phyloP scores from a whole-genome alignment of 176 grass and related monocot genomes.

The Panicum miliaceum region DNA sequence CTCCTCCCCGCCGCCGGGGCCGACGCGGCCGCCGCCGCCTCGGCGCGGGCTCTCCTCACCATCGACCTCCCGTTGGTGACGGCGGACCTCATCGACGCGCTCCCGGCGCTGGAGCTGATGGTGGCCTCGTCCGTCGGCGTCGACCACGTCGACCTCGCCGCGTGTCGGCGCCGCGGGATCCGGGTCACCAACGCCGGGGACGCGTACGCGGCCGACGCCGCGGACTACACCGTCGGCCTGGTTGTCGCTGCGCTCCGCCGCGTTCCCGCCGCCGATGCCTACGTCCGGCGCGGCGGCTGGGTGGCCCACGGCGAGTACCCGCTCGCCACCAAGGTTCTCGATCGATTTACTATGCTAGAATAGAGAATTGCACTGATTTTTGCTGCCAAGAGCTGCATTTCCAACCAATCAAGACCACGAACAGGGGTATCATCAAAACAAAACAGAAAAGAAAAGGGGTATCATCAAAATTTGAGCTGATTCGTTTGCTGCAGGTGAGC shows the following conservation, averaged over 20 bases:
- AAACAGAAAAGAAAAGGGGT: too few relatives aligned
- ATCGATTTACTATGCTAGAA: not conserved
- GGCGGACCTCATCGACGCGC: conserved; percentile 22
- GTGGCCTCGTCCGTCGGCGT: conserved; percentile 45
- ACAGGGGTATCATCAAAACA: too few relatives aligned
- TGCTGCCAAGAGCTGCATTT: too few relatives aligned
- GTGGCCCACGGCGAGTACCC: not conserved
- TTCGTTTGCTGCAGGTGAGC: conserved; percentile 47
- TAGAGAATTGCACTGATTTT: too few relatives aligned
- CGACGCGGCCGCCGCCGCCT: not conserved
- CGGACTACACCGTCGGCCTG: conserved; percentile 60
- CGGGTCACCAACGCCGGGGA: conserved; percentile 55
- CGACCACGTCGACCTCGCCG: conserved; percentile 59
- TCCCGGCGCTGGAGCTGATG: conserved; percentile 53
- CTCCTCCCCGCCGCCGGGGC: not conserved
- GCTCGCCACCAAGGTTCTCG: not conserved
- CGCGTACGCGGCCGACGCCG: conserved; percentile 41
- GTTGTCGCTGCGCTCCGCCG: conserved; percentile 50
- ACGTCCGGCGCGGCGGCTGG: not conserved
- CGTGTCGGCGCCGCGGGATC: conserved; percentile 49
- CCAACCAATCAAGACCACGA: not conserved
- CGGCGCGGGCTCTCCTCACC: conserved; percentile 11
- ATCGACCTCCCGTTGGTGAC: not conserved
- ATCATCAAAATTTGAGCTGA: too few relatives aligned
- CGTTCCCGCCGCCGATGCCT: not conserved